Conservation (phyloP, 2,329 filamentous ascomycete genomes). For the Cercospora citrullina region DNA sequence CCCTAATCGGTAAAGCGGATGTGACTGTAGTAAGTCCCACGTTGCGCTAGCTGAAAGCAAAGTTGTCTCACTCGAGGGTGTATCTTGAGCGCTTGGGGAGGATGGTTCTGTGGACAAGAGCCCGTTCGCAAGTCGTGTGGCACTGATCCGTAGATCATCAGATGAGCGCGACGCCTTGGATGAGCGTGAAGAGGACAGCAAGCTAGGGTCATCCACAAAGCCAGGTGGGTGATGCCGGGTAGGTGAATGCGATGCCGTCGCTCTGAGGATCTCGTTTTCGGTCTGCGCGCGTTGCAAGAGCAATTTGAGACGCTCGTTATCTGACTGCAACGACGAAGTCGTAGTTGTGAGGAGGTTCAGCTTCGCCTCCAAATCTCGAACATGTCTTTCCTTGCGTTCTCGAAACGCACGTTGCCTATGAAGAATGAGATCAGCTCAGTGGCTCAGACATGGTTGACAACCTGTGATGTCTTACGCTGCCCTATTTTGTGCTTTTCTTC, state of each 20-base stretch:
- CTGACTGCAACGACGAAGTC: conserved; percentile 69
- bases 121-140: conserved; percentile 25
- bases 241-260: conserved; percentile 61
- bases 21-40: conserved; percentile 85
- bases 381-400: conserved; percentile 90
- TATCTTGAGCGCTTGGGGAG: conserved; percentile 19
- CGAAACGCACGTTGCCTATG: conserved; percentile 91
- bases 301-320: conserved; percentile 84
- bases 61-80: conserved; percentile 46
- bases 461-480: conserved; percentile 61
- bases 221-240: conserved; percentile 47
- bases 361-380: conserved; percentile 88
- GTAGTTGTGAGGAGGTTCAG: conserved; percentile 74
- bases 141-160: conserved; percentile 23
- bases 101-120: conserved; percentile 25
- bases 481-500: conserved; percentile 69
- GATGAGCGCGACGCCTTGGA: conserved; percentile 21
- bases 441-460: background rate
- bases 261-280: conserved; percentile 89
- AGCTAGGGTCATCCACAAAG: conserved; percentile 36
- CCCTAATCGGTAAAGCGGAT: conserved; percentile 73
- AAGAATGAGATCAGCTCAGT: background rate
- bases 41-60: conserved; percentile 74
- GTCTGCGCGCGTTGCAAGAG: conserved; percentile 81
- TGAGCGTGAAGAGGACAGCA: conserved; percentile 27